Base-by-base conservation (phyloP, 164 flowering plant species). In the Magnolia officinalis region DNA sequence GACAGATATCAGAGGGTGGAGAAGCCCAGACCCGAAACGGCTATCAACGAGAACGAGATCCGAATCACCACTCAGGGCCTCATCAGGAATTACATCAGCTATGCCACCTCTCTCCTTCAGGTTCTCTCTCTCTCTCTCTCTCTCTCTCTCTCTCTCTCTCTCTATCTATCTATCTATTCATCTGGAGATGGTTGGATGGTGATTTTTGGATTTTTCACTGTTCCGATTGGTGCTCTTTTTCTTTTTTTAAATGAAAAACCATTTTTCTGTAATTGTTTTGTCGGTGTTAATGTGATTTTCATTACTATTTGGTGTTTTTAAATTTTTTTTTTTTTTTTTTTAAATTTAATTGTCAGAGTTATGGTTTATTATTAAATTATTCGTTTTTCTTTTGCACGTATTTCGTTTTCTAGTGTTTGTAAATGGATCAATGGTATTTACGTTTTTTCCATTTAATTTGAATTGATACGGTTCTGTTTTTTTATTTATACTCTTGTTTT, bases 31-130 rank as follows among this genome's bases (percentile, higher is more conserved):
- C 85, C 91, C 8, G 92, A 87, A 58, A 71, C 83, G 1, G 80
- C 89, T 18, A 89, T 90, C 7, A 85, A 79, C 80, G 94, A 90
- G 80, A 92, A 92, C 75, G 93, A 92, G 86, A 89, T 88, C 80
- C 87, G 96, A 24, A 87, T 94, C 86, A 94, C 98, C 19, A 76
- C 92, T 0, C 91, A 87, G 58, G 98, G 98, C 23, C 84, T 85
- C n/a, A 83, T 94, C 29, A 76, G 91, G 6, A 94, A 90, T 86
- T 94, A 92, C 76, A 83, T 92, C 88, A 88, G 78, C 84, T 94
- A 94, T 78, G 96, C 92, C 31, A 80, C 88, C 67, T 76, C 85
- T 76, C 93, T 94, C 37, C 90, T 94, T 75, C 92, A 90, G 90
- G 97, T 90, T 37, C 71, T 20, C 21, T 45, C 51, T 74, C 23